Evolutionary conservation across 2,329 filamentous ascomycete genomes (phyloP).

Genomic region (Talaromyces amestolkiae): DNA sequence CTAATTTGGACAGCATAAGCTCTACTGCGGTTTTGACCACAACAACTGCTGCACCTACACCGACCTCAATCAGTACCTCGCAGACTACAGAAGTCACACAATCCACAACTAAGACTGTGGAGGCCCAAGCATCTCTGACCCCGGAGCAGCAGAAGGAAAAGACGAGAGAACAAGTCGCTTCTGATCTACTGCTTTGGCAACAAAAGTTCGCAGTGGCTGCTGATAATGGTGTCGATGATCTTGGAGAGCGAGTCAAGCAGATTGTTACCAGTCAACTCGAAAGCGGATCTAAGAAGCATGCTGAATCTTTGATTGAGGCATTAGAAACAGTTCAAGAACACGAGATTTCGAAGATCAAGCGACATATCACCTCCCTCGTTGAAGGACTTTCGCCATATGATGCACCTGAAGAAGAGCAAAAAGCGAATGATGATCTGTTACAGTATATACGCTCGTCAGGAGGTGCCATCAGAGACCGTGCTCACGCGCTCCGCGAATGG

Average conservation of each 20-base stretch:
- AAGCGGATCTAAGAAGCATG: conserved; percentile 54
- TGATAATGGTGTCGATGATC: conserved; percentile 73
- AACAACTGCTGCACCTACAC: conserved; percentile 19
- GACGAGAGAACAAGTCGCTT: conserved; percentile 63
- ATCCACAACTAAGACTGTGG: conserved; percentile 28
- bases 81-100: conserved; percentile 15
- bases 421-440: conserved; percentile 53
- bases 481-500: conserved; percentile 75
- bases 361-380: conserved; percentile 59
- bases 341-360: conserved; percentile 65
- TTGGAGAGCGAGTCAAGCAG: conserved; percentile 62
- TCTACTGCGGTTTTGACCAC: conserved; percentile 7
- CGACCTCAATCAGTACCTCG: conserved; percentile 11
- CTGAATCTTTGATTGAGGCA: conserved; percentile 57
- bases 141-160: conserved; percentile 43
- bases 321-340: conserved; percentile 66
- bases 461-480: conserved; percentile 70
- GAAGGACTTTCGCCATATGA: conserved; percentile 58
- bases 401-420: conserved; percentile 51
- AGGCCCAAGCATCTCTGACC: conserved; percentile 40
- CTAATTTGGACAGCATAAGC: conserved; percentile 16
- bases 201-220: conserved; percentile 81
- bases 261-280: conserved; percentile 72
- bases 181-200: conserved; percentile 83
- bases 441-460: conserved; percentile 65